Percentiles rank a stretch among this genome's conserved stretches.
Evolutionary conservation across 768 basidiomycete genomes (phyloP).

Genomic region (Pisolithus marmoratus): DNA sequence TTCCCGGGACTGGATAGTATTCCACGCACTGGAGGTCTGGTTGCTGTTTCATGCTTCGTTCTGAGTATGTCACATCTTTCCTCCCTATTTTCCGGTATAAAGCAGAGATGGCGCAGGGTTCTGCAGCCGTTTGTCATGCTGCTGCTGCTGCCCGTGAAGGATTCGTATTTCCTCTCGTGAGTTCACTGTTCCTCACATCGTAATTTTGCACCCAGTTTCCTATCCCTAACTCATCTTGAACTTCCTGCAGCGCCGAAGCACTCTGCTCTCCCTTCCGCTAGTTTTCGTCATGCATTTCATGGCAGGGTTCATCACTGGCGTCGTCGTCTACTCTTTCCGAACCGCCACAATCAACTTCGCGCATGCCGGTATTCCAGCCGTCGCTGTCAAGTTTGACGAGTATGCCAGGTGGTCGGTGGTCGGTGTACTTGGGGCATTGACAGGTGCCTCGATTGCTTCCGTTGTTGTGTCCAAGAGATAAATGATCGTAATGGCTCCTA

Average conservation of each 20-base stretch:
- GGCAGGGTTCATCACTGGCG: conserved; percentile 58
- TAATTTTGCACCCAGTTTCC: not conserved
- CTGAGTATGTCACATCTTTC: conserved; percentile 65
- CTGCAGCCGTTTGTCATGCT: conserved; percentile 29
- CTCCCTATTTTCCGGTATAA: conserved; percentile 68
- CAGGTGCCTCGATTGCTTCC: conserved; percentile 53
- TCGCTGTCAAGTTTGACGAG: no score
- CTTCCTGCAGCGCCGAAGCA: conserved; percentile 37
- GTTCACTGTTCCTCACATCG: conserved; percentile 5
- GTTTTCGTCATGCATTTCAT: conserved; percentile 71
- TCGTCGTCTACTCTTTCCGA: conserved; percentile 63
- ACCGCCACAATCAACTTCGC: conserved; percentile 40
- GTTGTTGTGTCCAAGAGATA: conserved; percentile 27
- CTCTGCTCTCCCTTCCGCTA: conserved; percentile 66
- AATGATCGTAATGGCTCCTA: no score
- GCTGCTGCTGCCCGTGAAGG: conserved; percentile 45
- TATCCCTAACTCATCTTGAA: conserved; percentile 4
- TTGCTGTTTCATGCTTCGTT: conserved; percentile 64
- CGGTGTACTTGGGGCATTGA: conserved; percentile 56
- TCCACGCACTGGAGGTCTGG: conserved; percentile 58
- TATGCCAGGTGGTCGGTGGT: no score
- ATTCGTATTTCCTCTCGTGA: conserved; percentile 49
- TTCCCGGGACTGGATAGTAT: conserved; percentile 67
- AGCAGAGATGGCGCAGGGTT: conserved; percentile 51
- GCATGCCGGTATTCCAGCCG: conserved; percentile 18